Evolutionary conservation across 2,329 filamentous ascomycete genomes (phyloP), one percentile per base, ranked within the genome.

Genomic region (Trichoderma aggressivum): DNA sequence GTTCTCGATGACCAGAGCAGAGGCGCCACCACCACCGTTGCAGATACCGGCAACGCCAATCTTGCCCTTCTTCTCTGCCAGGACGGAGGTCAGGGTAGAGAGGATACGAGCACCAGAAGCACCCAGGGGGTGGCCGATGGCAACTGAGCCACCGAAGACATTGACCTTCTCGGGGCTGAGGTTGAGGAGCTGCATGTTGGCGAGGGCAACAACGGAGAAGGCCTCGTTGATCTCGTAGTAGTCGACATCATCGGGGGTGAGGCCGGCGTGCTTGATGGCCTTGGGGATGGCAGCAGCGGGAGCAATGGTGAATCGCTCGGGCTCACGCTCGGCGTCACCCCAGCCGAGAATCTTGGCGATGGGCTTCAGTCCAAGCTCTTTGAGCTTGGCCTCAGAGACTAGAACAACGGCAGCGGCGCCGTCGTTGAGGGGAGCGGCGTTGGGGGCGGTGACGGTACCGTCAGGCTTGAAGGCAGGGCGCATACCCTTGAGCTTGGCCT

Each of bases 181-280:
- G 73, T 86, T 87, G 53, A 99, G 90, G 70, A 98, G 82, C 89
- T 99, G 97, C 85, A 97, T 90, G 86, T 99, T 99, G 75, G 96
- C 94, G 66, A 99, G 88, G 50, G 96, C 94, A 74, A 99, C 96
- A 63, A 97, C 96, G 74, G 93, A 96, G 87, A 99, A 99, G 55
- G 96, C 96, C 87, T 99, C 96, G 86, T 99, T 99, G 87, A 99
- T 98, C 87, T 99, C 96, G 82, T 96, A 99, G 77, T 90, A 96
- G 79, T 98, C 95, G 71, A 99, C 87, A 72, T 93, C 87, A 74
- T 91, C 89, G 76, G 90, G 87, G 71, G 89, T 88, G 73, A 99
- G 84, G 74, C 93, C 92, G 73, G 96, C 96, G 84, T 99, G 95
- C 87, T 95, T 94, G 79, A 99, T 89, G 71, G 96, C 96, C 87